Evolutionary conservation across 2,329 filamentous ascomycete species (phyloP), one percentile per base, ranked within the genome.

Genomic region (Epichloe sp.): DNA sequence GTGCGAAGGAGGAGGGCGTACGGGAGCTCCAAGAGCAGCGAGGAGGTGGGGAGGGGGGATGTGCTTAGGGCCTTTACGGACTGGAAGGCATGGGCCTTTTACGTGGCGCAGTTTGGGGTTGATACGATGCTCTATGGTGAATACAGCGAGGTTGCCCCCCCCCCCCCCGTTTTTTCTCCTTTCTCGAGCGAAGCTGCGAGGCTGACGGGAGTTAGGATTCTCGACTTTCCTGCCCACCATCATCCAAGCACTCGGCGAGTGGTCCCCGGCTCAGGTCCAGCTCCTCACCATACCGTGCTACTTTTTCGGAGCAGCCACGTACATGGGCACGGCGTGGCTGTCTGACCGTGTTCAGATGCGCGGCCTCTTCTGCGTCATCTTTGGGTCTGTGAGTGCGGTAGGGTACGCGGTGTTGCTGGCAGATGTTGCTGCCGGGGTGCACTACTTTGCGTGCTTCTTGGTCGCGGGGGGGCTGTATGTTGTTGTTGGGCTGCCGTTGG

Each of bases 231-330:
- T 91, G 44, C 86, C 86, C 0, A 88, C 85, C 4, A 90, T 91
- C 56, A 88, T 91, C 63, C 72, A 78, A 42, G 80, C 76, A 4
- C 77, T 90, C 48, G 82, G 84, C 3, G 53, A 58, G 11, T 87
- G 84, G 71, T 73, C 78, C 0, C 71, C 71, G 0, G 77, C 84
- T 0, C 73, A 86, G 60, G 78, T 87, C 5, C 86, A 90, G 63
- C 78, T 86, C 35, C 75, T 90, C 36, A 90, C 86, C 0, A 85
- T 91, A 45, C 86, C 86, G 0, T 88, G 84, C 65, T 90, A 90
- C 62, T 79, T 80, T 5, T 64, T 88, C 4, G 86, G 86, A 4
- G 85, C 85, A 0, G 71, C 83, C 5, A 78, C 76, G 0, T 90
- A 88, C 63, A 77, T 90, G 63, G 55, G 72, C 8, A 72, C 80